Evolutionary conservation across 805 yeast species (phyloP).

Genomic region (Yarrowia sp.): DNA sequence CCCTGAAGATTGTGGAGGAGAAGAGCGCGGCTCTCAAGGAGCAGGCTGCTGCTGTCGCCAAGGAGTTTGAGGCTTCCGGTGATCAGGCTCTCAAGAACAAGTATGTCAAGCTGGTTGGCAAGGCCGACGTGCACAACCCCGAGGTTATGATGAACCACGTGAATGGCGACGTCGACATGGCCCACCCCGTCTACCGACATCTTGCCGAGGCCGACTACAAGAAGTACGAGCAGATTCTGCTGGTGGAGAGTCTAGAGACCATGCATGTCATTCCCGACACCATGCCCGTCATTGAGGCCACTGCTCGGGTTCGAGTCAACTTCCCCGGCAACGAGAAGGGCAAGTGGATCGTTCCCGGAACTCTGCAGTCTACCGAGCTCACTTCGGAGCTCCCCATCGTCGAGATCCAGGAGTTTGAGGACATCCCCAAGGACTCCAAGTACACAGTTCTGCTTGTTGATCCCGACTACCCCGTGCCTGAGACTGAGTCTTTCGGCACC

Average conservation of each 20-base stretch:
- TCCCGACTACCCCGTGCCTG: slow-evolving; percentile 85
- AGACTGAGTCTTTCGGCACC: slow-evolving; percentile 64
- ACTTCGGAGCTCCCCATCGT: slow-evolving; percentile 76
- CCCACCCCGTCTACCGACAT: slow-evolving; percentile 76
- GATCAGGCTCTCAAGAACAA: slow-evolving; percentile 32
- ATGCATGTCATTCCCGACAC: slow-evolving; percentile 89
- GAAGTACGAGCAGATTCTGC: slow-evolving; percentile 62
- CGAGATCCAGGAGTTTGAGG: slow-evolving; percentile 68
- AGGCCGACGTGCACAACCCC: slow-evolving; percentile 77
- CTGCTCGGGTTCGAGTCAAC: slow-evolving; percentile 68
- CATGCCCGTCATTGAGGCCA: slow-evolving; percentile 80
- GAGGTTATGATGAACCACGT: slow-evolving; percentile 71
- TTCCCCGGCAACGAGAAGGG: slow-evolving; percentile 63
- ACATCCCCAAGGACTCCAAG: slow-evolving; percentile 47
- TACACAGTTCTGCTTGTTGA: slow-evolving; percentile 82
- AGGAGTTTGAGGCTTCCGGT: slow-evolving; percentile 31
- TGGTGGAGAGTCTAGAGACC: slow-evolving; percentile 90
- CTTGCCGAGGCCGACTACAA: slow-evolving; percentile 72
- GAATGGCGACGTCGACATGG: slow-evolving; percentile 56
- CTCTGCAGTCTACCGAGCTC: slow-evolving; percentile 65
- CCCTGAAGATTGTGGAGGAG: slow-evolving; percentile 57
- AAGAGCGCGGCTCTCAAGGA: slow-evolving; percentile 48
- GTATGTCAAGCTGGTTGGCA: slow-evolving; percentile 43
- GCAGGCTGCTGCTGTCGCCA: slow-evolving; percentile 42
- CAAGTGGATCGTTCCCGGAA: slow-evolving; percentile 79